Evolutionary conservation across 805 yeast species (phyloP).

Genomic region (Candida manassasensis): DNA sequence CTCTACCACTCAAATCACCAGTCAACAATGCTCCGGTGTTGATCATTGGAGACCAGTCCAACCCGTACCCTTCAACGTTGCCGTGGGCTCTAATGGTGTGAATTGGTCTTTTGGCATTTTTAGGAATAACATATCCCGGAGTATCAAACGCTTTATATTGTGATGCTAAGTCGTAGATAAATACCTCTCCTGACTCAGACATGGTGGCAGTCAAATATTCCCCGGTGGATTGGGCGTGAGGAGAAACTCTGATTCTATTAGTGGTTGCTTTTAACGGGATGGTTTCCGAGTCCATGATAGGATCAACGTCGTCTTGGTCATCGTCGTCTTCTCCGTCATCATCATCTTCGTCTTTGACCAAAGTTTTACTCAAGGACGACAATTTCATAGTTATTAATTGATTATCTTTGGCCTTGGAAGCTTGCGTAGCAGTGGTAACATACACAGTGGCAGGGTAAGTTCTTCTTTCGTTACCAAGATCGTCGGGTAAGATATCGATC

Average conservation of each 20-base stretch:
- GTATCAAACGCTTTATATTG: constrained; percentile 80
- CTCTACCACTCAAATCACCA: constrained; percentile 86
- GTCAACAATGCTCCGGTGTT: constrained; percentile 76
- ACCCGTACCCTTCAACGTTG: constrained; percentile 93
- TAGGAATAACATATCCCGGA: constrained; percentile 82
- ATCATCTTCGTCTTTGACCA: constrained; percentile 77
- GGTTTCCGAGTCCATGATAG: constrained; percentile 82
- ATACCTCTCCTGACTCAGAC: constrained; percentile 87
- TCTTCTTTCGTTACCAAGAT: constrained; percentile 82
- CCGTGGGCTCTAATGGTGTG: constrained; percentile 86
- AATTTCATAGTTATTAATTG: constrained; percentile 82
- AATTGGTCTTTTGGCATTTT: constrained; percentile 69
- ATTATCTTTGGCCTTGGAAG: constrained; percentile 79
- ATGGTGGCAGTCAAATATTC: constrained; percentile 84
- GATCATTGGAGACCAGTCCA: constrained; percentile 92
- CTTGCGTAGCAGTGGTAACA: constrained; percentile 91
- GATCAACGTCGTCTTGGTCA: constrained; percentile 65
- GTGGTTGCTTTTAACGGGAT: constrained; percentile 78
- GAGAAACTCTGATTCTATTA: constrained; percentile 81
- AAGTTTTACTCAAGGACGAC: constrained; percentile 76
- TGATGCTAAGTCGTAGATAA: constrained; percentile 73
- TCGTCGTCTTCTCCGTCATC: constrained; percentile 72
- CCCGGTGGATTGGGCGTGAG: constrained; percentile 66
- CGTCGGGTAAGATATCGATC: constrained; percentile 82
- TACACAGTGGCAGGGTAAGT: constrained; percentile 83